Conservation (phyloP, 495 filamentous ascomycete genomes). For the Penicillium crystallinum region DNA sequence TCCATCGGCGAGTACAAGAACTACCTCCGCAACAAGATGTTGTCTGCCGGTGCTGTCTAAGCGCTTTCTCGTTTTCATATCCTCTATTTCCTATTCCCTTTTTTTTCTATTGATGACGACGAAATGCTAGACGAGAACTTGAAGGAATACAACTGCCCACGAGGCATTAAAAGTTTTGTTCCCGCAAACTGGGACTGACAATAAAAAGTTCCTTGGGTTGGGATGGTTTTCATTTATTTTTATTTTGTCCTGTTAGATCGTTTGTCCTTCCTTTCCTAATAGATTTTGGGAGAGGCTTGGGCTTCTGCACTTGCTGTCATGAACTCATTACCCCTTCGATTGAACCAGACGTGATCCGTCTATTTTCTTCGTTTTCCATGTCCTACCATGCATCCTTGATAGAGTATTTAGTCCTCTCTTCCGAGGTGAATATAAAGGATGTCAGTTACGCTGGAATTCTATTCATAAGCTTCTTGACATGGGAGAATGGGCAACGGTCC, state of each 20-base stretch:
- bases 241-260: constrained; percentile 19
- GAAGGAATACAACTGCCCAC: constrained; percentile 22
- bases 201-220: constrained; percentile 11
- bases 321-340: constrained; percentile 7
- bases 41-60: constrained; percentile 47
- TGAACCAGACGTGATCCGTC: constrained; percentile 2
- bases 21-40: constrained; percentile 97
- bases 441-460: neutral
- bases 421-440: constrained; percentile 10
- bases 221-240: constrained; percentile 9
- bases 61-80: constrained; percentile 3
- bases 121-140: constrained; percentile 43
- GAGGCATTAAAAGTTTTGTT: constrained; percentile 19
- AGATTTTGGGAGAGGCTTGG: constrained; percentile 4
- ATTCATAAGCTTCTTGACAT: neutral
- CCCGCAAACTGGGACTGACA: constrained; percentile 3
- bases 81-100: constrained; percentile 2
- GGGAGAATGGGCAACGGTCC: too few species aligned
- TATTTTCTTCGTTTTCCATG: constrained; percentile 1
- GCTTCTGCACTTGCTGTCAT: constrained; percentile 8
- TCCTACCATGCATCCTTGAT: constrained; percentile 16
- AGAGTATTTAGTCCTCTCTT: constrained; percentile 15
- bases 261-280: constrained; percentile 10
- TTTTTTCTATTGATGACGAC: constrained; percentile 30
- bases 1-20: constrained; percentile 94